Conservation (phyloP, 345 rosid genomes). For the Moricandia moricandioides region DNA sequence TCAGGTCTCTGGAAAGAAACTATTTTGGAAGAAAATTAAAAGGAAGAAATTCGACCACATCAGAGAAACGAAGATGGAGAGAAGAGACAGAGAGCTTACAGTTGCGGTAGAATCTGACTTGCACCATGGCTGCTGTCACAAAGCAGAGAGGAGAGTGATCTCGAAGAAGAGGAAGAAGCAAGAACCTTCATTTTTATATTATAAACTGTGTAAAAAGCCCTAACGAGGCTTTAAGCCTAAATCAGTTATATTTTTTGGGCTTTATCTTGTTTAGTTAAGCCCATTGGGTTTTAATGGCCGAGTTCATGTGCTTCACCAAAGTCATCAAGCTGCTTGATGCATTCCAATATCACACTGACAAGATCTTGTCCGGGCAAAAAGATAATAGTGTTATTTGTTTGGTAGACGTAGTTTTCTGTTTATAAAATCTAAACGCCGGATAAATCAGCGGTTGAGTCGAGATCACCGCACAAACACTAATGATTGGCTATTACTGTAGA, state of each 20-base stretch:
- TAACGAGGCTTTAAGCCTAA: neutral
- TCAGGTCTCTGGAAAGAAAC: neutral
- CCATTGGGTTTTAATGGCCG: constrained; percentile 12
- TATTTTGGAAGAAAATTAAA: neutral
- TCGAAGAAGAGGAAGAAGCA: constrained; percentile 1
- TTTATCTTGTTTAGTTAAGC: neutral
- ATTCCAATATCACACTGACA: too few species aligned
- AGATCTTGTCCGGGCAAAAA: too few species aligned
- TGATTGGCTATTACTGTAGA: too few species aligned
- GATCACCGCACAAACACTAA: too few species aligned
- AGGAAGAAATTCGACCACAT: neutral
- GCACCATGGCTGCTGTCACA: constrained; percentile 34
- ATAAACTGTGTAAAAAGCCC: constrained; percentile 10
- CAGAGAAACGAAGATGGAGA: neutral
- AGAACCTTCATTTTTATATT: neutral
- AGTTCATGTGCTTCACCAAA: neutral
- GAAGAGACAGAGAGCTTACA: constrained; percentile 27
- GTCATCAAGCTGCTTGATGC: too few species aligned
- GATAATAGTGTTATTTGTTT: too few species aligned
- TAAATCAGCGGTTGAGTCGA: too few species aligned
- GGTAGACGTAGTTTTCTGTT: too few species aligned
- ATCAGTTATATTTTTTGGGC: neutral
- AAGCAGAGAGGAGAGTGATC: constrained; percentile 11
- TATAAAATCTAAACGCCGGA: too few species aligned
- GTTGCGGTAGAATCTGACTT: constrained; percentile 46